Evolutionary conservation across 257 asterid genomes (phyloP).

Genomic region (Nicotiana knightiana): DNA sequence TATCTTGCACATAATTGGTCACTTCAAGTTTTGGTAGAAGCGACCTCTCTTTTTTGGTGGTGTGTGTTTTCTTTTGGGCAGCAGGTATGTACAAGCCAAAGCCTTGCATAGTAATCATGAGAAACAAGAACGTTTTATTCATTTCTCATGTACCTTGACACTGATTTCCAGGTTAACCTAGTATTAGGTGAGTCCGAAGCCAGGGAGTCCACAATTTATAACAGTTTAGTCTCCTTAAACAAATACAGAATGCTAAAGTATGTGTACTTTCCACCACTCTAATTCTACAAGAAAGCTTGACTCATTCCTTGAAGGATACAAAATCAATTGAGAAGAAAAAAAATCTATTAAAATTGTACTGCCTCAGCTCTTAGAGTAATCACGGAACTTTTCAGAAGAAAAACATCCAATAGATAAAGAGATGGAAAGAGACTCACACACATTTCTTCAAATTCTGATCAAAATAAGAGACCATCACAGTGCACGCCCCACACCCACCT

Average conservation of each 20-base stretch:
- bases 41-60: background rate
- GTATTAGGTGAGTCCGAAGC: background rate
- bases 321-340: background rate
- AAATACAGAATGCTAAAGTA: background rate
- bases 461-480: constrained; percentile 88
- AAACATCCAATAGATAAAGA: background rate
- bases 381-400: background rate
- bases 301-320: background rate
- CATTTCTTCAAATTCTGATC: constrained; percentile 69
- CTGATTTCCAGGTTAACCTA: background rate
- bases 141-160: background rate
- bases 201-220: background rate
- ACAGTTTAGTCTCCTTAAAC: background rate
- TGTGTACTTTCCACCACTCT: background rate
- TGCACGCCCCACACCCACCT: constrained; percentile 99
- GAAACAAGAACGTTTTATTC: background rate
- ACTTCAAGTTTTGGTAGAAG: background rate
- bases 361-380: background rate
- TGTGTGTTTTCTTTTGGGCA: background rate
- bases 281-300: background rate
- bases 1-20: background rate
- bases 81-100: background rate
- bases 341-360: background rate
- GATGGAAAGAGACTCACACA: constrained; percentile 65
- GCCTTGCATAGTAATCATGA: background rate